Evolutionary conservation across 805 yeast genomes (phyloP).

Genomic region (Sugiyamaella chiloensis): DNA sequence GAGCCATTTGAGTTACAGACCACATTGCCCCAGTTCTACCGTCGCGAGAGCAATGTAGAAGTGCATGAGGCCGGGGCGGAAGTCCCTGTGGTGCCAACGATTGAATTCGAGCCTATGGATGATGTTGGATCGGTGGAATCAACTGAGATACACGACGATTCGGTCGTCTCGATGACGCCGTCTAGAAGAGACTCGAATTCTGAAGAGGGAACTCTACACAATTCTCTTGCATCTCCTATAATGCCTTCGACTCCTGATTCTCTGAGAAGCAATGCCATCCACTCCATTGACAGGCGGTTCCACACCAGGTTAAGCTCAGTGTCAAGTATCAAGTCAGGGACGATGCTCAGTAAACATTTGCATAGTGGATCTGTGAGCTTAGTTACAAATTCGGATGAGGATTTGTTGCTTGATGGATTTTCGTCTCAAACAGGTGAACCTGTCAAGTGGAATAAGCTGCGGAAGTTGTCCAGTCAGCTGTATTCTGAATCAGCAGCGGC

Average conservation of each 20-base stretch:
- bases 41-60: too few relatives aligned
- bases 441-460: constrained; percentile 40
- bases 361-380: not conserved
- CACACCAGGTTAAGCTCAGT: constrained; percentile 23
- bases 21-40: too few relatives aligned
- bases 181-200: not conserved
- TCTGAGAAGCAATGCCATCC: constrained; percentile 9
- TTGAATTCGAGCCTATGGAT: not conserved
- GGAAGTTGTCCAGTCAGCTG: constrained; percentile 37
- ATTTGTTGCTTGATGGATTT: not conserved
- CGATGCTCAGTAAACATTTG: constrained; percentile 2
- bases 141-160: not conserved
- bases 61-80: not conserved
- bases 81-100: not conserved
- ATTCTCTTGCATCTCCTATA: constrained; percentile 3
- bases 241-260: constrained; percentile 19
- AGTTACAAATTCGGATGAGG: not conserved
- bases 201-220: too few relatives aligned
- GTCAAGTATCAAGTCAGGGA: constrained; percentile 6
- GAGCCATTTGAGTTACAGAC: too few relatives aligned
- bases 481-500: constrained; percentile 35
- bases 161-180: not conserved
- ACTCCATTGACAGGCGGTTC: constrained; percentile 21
- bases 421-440: constrained; percentile 14
- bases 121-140: not conserved